Evolutionary conservation across 106 monocot species (phyloP).

Genomic region (Acorus gramineus): DNA sequence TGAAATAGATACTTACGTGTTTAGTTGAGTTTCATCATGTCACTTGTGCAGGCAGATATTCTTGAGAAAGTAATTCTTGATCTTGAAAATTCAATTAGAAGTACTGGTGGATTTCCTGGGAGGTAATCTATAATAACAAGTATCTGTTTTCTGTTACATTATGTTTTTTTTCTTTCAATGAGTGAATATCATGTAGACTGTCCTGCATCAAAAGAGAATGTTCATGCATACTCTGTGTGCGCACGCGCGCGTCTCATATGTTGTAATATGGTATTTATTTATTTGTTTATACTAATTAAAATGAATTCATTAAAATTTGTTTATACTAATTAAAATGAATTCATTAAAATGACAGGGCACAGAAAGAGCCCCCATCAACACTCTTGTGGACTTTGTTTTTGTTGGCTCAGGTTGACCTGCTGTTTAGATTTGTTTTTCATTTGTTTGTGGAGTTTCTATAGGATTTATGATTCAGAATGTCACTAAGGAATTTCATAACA

Average conservation of each 20-base stretch:
- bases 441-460: neutral
- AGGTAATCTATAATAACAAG: slow-evolving; percentile 29
- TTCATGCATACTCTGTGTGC: too few species aligned
- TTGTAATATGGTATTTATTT: too few species aligned
- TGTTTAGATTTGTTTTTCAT: neutral
- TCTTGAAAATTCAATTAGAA: slow-evolving; percentile 65
- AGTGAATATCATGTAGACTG: too few species aligned
- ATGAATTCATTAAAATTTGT: neutral
- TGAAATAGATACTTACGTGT: too few species aligned
- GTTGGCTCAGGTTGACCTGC: slow-evolving; percentile 66
- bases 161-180: too few species aligned
- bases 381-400: slow-evolving; percentile 90
- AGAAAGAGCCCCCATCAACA: slow-evolving; percentile 90
- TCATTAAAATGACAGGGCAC: slow-evolving; percentile 29
- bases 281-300: neutral
- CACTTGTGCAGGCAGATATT: slow-evolving; percentile 49
- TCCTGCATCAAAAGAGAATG: too few species aligned
- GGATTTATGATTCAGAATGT: neutral
- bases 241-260: too few species aligned
- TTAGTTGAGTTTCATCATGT: neutral
- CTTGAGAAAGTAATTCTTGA: slow-evolving; percentile 72
- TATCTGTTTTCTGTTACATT: too few species aligned
- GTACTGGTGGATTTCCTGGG: slow-evolving; percentile 61
- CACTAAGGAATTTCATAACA: slow-evolving; percentile 1
- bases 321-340: neutral